Conservation (phyloP, 495 filamentous ascomycete species). For the Podospora pseudoanserina region DNA sequence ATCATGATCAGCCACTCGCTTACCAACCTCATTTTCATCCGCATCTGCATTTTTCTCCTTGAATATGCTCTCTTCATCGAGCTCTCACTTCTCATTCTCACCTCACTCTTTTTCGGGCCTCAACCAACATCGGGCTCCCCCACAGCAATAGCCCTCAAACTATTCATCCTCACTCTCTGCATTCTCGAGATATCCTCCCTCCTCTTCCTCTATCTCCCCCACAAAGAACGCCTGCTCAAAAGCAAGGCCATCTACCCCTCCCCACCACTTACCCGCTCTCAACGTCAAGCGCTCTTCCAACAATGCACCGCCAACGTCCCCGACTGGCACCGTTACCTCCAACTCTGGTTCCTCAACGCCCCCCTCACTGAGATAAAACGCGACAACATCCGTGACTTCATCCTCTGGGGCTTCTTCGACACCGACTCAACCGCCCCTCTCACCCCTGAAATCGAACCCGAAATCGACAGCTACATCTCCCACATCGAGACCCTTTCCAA, state of each 20-base stretch:
- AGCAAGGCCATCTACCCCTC: constrained; percentile 41
- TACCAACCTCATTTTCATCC: constrained; percentile 43
- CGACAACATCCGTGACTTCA: constrained; percentile 64
- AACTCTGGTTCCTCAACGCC: constrained; percentile 63
- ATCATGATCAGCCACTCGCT: constrained; percentile 37
- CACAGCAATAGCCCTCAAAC: constrained; percentile 14
- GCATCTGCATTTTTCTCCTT: constrained; percentile 47
- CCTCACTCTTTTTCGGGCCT: constrained; percentile 6
- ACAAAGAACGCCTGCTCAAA: constrained; percentile 47
- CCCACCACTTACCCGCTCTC: constrained; percentile 35
- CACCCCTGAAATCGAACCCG: constrained; percentile 40
- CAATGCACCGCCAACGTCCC: constrained; percentile 52
- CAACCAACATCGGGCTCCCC: not conserved
- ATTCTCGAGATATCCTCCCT: constrained; percentile 52
- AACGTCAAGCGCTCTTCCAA: constrained; percentile 50
- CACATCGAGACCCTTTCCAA: constrained; percentile 49
- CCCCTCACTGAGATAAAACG: constrained; percentile 53
- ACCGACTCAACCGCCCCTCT: constrained; percentile 17
- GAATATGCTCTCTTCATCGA: constrained; percentile 53
- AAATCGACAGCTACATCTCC: constrained; percentile 55
- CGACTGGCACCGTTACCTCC: constrained; percentile 54
- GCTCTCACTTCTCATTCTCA: constrained; percentile 40
- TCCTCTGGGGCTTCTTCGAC: constrained; percentile 62
- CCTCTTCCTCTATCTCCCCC: constrained; percentile 53
- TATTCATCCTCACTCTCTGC: constrained; percentile 28